phyloP scores from a whole-genome alignment of 805 yeast genomes.

The Lachancea mirantina region DNA sequence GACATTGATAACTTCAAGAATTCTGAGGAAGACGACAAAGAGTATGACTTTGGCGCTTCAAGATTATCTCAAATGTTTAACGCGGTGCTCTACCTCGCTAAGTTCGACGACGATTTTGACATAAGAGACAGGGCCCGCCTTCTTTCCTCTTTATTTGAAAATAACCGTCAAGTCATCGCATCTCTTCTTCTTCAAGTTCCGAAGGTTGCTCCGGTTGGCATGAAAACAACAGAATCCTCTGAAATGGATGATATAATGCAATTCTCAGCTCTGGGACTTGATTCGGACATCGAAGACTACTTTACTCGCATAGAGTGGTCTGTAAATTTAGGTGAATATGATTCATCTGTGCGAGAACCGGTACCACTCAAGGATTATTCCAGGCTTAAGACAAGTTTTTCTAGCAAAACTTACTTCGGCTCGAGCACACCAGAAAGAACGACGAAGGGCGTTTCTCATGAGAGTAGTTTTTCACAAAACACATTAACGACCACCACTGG shows the following conservation, averaged over 20 bases:
- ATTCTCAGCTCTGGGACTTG: constrained; percentile 17
- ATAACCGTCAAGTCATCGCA: constrained; percentile 52
- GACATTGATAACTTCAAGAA: constrained; percentile 40
- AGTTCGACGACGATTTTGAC: constrained; percentile 69
- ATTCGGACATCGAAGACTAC: constrained; percentile 20
- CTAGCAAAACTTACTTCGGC: constrained; percentile 21
- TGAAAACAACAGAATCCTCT: constrained; percentile 1
- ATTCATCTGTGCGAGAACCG: constrained; percentile 34
- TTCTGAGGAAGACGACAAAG: constrained; percentile 13
- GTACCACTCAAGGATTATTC: constrained; percentile 36
- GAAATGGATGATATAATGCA: constrained; percentile 10
- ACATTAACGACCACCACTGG: constrained; percentile 21
- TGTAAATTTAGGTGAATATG: constrained; percentile 7
- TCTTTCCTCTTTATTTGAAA: constrained; percentile 51
- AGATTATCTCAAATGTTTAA: constrained; percentile 48
- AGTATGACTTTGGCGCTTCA: constrained; percentile 30
- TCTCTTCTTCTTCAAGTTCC: constrained; percentile 69
- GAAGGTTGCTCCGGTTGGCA: constrained; percentile 49
- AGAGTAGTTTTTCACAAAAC: constrained; percentile 4
- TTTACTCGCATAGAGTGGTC: constrained; percentile 40
- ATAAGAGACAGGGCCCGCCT: constrained; percentile 80
- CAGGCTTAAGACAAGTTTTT: constrained; percentile 29
- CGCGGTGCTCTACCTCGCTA: constrained; percentile 53
- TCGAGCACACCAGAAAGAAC: constrained; percentile 11
- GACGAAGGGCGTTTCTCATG: constrained; percentile 15